phyloP scores from a whole-genome alignment of 352 stramenopile species.

The Aphanomyces stellatus region DNA sequence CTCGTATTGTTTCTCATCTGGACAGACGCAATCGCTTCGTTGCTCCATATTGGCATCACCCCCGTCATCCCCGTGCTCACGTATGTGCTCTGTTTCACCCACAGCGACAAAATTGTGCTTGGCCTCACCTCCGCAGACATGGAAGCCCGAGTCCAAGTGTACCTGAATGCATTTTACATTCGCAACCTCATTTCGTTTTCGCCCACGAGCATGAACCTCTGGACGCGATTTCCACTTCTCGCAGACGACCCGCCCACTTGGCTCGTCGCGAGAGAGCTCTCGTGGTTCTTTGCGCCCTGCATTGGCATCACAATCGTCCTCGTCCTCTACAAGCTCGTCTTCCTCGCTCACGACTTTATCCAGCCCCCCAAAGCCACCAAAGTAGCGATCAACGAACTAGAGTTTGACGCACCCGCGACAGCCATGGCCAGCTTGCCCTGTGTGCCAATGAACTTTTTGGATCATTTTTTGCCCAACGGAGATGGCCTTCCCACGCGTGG shows the following conservation, averaged over 20 bases:
- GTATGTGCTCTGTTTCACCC: neutral
- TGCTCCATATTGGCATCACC: neutral
- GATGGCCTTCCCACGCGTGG: neutral
- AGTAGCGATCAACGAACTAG: neutral
- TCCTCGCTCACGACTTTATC: neutral
- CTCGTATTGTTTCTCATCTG: neutral
- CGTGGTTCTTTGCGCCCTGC: conserved; percentile 2
- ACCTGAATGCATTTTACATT: conserved; percentile 3
- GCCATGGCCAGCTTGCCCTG: neutral
- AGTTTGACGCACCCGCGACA: neutral
- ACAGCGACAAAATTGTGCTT: neutral
- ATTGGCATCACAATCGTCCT: neutral
- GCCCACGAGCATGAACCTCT: neutral
- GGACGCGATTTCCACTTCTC: neutral
- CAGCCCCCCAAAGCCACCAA: neutral
- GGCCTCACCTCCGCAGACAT: neutral
- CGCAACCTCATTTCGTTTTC: neutral
- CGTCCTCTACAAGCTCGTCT: neutral
- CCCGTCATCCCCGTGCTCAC: neutral
- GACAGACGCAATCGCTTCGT: conserved; percentile 1
- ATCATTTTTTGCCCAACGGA: neutral
- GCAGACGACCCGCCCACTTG: neutral
- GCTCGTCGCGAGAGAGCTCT: conserved; percentile 5
- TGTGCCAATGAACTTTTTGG: neutral
- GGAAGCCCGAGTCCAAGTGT: neutral